Evolutionary conservation across 139 green algal genomes (phyloP).

Genomic region (Auxenochlorella pyrenoidosa): DNA sequence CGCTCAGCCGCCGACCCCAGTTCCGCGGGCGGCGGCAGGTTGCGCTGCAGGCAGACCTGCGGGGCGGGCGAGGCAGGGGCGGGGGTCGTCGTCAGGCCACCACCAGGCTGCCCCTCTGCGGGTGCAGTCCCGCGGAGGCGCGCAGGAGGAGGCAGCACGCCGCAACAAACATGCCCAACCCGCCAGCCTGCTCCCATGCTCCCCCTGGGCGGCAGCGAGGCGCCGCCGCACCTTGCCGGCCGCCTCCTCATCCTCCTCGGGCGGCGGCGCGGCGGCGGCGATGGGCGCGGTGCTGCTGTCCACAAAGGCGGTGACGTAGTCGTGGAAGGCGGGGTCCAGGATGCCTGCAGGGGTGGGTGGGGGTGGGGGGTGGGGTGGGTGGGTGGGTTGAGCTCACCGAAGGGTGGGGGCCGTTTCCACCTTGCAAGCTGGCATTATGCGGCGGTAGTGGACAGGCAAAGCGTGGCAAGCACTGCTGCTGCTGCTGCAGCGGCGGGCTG

Average conservation of each 20-base stretch:
- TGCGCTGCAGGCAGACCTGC: constrained; percentile 65
- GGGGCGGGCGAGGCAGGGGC: neutral
- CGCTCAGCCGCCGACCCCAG: constrained; percentile 19
- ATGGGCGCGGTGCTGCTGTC: constrained; percentile 38
- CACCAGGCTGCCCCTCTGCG: too few relatives aligned
- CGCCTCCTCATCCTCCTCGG: constrained; percentile 23
- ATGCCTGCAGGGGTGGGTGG: constrained; percentile 18
- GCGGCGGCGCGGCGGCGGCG: neutral
- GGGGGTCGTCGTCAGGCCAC: neutral
- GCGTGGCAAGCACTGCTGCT: too few relatives aligned
- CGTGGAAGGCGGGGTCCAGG: constrained; percentile 68
- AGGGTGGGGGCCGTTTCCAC: neutral
- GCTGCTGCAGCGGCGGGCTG: neutral
- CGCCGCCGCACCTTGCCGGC: constrained; percentile 12
- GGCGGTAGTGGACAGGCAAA: too few relatives aligned
- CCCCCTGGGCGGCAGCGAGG: too few relatives aligned
- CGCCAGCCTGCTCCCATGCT: neutral
- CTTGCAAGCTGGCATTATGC: too few relatives aligned
- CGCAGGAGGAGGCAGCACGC: neutral
- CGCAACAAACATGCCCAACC: neutral
- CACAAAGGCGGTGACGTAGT: constrained; percentile 80
- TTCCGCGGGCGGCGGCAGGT: constrained; percentile 40
- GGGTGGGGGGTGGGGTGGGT: neutral
- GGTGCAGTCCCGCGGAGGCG: neutral
- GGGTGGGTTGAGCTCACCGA: neutral